phyloP scores from a whole-genome alignment of 805 yeast species.

The Metschnikowia santaceciliae region DNA sequence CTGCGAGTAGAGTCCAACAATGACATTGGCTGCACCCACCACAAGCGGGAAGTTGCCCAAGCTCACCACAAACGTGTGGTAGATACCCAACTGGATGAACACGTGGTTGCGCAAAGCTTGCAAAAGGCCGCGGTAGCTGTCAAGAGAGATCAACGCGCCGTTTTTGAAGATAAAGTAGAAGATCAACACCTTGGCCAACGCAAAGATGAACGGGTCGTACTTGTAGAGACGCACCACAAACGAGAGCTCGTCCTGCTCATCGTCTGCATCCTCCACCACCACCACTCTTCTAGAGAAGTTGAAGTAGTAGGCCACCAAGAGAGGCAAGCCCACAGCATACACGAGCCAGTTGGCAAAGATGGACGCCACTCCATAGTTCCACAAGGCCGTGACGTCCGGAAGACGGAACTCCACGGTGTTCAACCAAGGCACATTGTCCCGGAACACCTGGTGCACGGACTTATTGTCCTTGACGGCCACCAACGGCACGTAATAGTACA shows the following conservation, averaged over 20 bases:
- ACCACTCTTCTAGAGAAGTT: constrained; percentile 46
- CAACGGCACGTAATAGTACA: constrained; percentile 32
- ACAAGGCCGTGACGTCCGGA: constrained; percentile 36
- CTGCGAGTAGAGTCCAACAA: constrained; percentile 50
- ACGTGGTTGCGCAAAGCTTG: constrained; percentile 28
- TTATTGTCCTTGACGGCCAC: constrained; percentile 33
- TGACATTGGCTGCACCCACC: constrained; percentile 43
- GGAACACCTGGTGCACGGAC: constrained; percentile 34
- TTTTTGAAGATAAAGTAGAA: constrained; percentile 30
- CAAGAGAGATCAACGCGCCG: constrained; percentile 27
- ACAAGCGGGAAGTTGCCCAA: constrained; percentile 49
- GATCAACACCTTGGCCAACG: constrained; percentile 42
- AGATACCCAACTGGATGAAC: constrained; percentile 34
- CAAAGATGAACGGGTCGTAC: constrained; percentile 54
- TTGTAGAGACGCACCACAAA: constrained; percentile 31
- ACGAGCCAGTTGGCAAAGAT: constrained; percentile 39
- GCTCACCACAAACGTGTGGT: constrained; percentile 30
- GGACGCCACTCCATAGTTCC: constrained; percentile 25
- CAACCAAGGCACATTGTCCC: constrained; percentile 28
- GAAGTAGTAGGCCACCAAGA: constrained; percentile 44
- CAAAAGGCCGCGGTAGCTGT: constrained; percentile 23
- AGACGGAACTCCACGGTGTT: constrained; percentile 21
- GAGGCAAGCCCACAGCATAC: constrained; percentile 40
- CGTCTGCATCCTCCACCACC: constrained; percentile 21
- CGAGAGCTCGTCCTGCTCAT: constrained; percentile 8